Base-by-base conservation (phyloP, 2,329 filamentous ascomycete genomes). In the Colletotrichum zoysiae region DNA sequence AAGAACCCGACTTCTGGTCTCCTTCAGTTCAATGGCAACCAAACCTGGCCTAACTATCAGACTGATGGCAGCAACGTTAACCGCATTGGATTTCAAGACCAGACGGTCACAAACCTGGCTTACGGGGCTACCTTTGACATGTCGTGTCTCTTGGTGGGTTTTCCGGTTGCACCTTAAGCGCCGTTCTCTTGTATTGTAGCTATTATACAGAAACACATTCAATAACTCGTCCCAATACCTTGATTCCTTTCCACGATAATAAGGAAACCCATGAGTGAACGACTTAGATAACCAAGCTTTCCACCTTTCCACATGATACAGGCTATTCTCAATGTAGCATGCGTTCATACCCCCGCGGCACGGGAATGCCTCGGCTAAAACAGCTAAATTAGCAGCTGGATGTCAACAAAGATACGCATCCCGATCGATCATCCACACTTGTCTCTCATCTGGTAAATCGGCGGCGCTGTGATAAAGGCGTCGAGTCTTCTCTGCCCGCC, bases 1-100 rank as follows among this genome's bases (percentile, higher is more conserved):
- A 82, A 80, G 67, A 76, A 83, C 72, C 80, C 82, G 0, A 71
- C 69, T 12, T 74, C 78, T n/a, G 81, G 81, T 1, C 70, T 83
- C 26, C 76, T 67, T 11, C 74, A 61, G 5, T 81, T 80, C 67
- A 65, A 65, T 42, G 57, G 59, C 23, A 55, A 69, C 14, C 74
- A 70, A 16, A 76, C 77, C 26, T 80, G 79, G 79, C 78, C 79
- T 5, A 5, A 61, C 20, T 64, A 71, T 56, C 61, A 69, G 23
- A 18, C 14, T 16, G 40, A 63, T 42, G 40, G 63, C 2, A 30
- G 18, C 18, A 75, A 76, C 0, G 64, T 80, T 26, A 68, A 78
- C 30, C 73, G 78, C 61, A 62, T 79, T 40, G 77, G 69, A 6
- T 77, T 77, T 59, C 67, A 76, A 11, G 78, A 79, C 56, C 70